These are phyloP conservation scores for Zygoascus meyerae DNA, from an alignment of 1,139 yeast genomes.

Conservation along the genomic window DNA sequence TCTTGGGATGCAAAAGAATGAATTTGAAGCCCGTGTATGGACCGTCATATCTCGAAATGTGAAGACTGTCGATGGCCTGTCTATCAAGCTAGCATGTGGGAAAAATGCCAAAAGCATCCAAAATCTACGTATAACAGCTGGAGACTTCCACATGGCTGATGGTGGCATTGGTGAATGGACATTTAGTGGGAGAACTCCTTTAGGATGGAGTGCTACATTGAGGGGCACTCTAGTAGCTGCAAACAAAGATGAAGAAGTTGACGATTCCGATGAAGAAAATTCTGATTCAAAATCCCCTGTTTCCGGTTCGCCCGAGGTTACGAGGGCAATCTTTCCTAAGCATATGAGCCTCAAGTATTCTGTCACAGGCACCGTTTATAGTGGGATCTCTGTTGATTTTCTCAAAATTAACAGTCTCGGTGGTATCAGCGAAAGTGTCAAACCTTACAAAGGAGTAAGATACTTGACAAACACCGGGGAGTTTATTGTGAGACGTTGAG, in stretches of 20 bases:
- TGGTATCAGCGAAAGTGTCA: constrained; percentile 57
- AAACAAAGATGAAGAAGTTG: constrained; percentile 22
- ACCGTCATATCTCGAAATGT: constrained; percentile 49
- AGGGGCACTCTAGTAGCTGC: constrained; percentile 46
- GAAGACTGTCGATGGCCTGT: constrained; percentile 51
- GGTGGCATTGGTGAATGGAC: constrained; percentile 66
- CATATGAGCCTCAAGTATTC: constrained; percentile 50
- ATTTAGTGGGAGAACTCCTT: constrained; percentile 50
- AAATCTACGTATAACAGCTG: constrained; percentile 58
- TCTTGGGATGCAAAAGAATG: constrained; percentile 56
- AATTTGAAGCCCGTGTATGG: constrained; percentile 66
- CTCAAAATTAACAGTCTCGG: constrained; percentile 53
- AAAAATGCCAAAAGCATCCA: constrained; percentile 37
- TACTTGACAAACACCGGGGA: constrained; percentile 66
- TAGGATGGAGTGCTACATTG: constrained; percentile 66
- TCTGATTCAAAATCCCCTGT: background rate
- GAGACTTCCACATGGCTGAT: constrained; percentile 57
- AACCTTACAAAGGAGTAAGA: constrained; percentile 90
- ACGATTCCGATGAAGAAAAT: constrained; percentile 9
- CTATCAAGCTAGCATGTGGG: constrained; percentile 45
- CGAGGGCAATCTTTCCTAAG: constrained; percentile 41
- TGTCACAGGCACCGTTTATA: constrained; percentile 67
- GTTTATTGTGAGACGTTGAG: constrained; percentile 41
- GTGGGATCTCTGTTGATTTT: constrained; percentile 67
- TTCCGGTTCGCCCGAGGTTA: background rate